Conservation (phyloP, 192 early-diverging fungal species). For the Coemansia sp. region DNA sequence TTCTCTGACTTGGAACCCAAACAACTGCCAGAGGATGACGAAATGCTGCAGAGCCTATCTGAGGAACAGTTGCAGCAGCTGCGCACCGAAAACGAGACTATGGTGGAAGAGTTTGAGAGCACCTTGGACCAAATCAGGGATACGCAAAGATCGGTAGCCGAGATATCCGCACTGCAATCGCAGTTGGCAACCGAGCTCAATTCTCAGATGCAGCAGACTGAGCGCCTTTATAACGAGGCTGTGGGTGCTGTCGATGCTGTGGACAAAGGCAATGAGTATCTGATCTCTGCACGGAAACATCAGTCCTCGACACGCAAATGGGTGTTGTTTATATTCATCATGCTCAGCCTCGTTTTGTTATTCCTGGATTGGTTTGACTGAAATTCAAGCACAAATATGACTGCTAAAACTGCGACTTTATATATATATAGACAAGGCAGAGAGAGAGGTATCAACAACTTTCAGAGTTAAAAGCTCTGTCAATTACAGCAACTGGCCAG, state of each 20-base stretch:
- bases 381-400: no score
- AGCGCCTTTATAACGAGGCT: conserved; percentile 70
- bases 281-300: conserved; percentile 63
- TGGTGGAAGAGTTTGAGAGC: conserved; percentile 69
- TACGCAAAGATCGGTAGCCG: conserved; percentile 63
- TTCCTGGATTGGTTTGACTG: conserved; percentile 81
- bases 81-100: conserved; percentile 65
- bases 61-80: conserved; percentile 59
- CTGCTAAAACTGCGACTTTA: no score
- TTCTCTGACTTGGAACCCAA: background rate
- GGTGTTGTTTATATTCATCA: conserved; percentile 68
- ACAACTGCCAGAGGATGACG: conserved; percentile 37
- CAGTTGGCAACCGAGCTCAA: conserved; percentile 70
- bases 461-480: background rate
- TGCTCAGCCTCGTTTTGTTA: conserved; percentile 68
- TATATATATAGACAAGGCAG: no score
- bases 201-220: conserved; percentile 69
- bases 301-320: conserved; percentile 70
- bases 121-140: conserved; percentile 67
- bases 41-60: conserved; percentile 57
- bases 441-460: background rate
- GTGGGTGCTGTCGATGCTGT: conserved; percentile 64
- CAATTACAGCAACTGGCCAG: conserved; percentile 43
- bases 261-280: conserved; percentile 64
- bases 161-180: conserved; percentile 71